These are phyloP conservation scores for Aureobasidium zeae DNA, from an alignment of 2,329 filamentous ascomycete species.

Conservation along the genomic window DNA sequence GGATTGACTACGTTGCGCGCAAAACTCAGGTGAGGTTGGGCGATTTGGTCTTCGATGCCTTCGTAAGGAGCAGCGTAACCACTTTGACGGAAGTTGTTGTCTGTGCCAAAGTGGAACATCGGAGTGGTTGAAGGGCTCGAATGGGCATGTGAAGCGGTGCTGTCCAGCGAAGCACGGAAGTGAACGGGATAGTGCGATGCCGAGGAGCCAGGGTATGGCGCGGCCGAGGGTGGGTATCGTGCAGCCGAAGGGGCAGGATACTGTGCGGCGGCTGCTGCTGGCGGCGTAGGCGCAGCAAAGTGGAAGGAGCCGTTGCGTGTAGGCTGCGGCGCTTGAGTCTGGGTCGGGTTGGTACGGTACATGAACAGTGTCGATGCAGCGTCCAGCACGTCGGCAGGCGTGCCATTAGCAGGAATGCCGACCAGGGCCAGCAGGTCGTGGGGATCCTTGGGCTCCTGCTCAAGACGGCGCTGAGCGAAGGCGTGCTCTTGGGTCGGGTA, in stretches of 20 bases:
- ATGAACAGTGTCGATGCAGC: constrained; percentile 12
- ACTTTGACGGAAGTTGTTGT: constrained; percentile 10
- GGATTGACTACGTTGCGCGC: constrained; percentile 4
- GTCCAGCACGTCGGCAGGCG: constrained; percentile 8
- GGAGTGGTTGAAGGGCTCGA: not conserved
- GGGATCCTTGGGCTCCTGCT: not conserved
- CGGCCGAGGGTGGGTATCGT: too few relatives aligned
- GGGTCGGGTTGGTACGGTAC: constrained; percentile 7
- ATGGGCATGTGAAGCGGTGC: not conserved
- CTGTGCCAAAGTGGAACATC: constrained; percentile 12
- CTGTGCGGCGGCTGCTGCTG: too few relatives aligned
- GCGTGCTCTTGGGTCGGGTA: constrained; percentile 4
- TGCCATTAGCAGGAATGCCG: constrained; percentile 1
- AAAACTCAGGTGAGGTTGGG: constrained; percentile 8
- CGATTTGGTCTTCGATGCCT: not conserved
- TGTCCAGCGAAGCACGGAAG: constrained; percentile 12
- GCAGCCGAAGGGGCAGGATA: too few relatives aligned
- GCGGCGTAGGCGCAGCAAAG: not conserved
- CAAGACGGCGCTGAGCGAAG: not conserved
- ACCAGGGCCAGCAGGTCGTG: constrained; percentile 6
- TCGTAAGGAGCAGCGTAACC: constrained; percentile 14
- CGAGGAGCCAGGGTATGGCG: not conserved
- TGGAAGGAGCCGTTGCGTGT: constrained; percentile 7
- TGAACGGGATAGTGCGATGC: constrained; percentile 6
- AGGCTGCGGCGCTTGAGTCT: not conserved